Conservation (phyloP, 2,329 filamentous ascomycete species). For the Xylariaceae sp. region DNA sequence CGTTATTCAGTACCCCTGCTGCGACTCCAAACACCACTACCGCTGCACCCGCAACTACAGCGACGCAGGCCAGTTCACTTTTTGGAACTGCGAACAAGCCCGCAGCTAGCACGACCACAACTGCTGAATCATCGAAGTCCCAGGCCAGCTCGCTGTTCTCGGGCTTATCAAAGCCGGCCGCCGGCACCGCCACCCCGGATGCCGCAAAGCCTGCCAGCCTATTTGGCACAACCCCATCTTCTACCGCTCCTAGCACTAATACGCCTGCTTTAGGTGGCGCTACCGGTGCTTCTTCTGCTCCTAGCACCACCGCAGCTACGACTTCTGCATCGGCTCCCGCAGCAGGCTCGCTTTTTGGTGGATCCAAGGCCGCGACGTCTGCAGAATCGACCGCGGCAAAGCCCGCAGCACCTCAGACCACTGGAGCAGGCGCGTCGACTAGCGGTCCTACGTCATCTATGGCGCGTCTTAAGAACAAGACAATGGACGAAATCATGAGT, state of each 20-base stretch:
- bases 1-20: conserved; percentile 20
- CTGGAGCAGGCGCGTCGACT: conserved; percentile 64
- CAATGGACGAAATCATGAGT: conserved; percentile 98
- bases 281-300: conserved; percentile 22
- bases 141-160: conserved; percentile 30
- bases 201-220: conserved; percentile 28
- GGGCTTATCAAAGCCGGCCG: conserved; percentile 17
- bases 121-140: conserved; percentile 29
- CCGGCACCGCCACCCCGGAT: conserved; percentile 27
- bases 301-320: conserved; percentile 24
- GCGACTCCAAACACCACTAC: conserved; percentile 16
- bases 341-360: conserved; percentile 30
- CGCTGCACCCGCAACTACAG: conserved; percentile 18
- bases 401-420: conserved; percentile 19
- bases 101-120: conserved; percentile 18
- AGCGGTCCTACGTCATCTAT: conserved; percentile 76
- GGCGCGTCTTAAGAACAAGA: conserved; percentile 93
- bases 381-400: conserved; percentile 29
- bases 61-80: conserved; percentile 20
- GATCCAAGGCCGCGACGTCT: conserved; percentile 31
- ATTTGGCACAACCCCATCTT: conserved; percentile 27
- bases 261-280: conserved; percentile 30
- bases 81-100: conserved; percentile 24
- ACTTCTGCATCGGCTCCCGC: conserved; percentile 32
- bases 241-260: conserved; percentile 23